phyloP scores from a whole-genome alignment of 352 stramenopile species.

The Pythium dissotocum region DNA sequence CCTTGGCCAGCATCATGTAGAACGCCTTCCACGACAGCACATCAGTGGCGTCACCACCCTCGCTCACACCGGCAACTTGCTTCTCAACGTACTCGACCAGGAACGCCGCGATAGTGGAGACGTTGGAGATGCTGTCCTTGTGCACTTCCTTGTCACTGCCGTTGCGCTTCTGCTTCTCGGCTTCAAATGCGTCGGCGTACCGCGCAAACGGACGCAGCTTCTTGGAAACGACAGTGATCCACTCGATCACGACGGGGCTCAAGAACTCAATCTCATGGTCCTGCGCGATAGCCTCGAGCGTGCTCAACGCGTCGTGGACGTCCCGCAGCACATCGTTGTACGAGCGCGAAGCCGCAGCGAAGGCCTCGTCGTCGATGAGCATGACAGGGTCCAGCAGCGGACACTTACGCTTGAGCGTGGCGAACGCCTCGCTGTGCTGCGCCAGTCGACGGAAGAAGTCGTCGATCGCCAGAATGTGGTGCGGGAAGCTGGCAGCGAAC shows the following conservation, averaged over 20 bases:
- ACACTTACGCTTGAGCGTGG: constrained; percentile 51
- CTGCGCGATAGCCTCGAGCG: constrained; percentile 59
- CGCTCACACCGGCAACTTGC: constrained; percentile 35
- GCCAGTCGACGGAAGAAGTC: constrained; percentile 50
- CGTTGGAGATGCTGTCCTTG: constrained; percentile 72
- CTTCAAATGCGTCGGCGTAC: constrained; percentile 72
- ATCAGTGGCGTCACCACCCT: constrained; percentile 33
- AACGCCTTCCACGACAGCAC: constrained; percentile 58
- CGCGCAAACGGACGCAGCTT: constrained; percentile 75
- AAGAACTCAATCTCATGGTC: constrained; percentile 52
- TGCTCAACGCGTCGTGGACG: constrained; percentile 44
- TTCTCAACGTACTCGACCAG: constrained; percentile 73
- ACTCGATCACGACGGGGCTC: constrained; percentile 43
- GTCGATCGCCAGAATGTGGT: constrained; percentile 53
- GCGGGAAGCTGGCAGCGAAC: constrained; percentile 55
- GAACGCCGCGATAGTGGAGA: constrained; percentile 72
- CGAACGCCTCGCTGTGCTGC: constrained; percentile 34
- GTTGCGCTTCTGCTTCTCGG: constrained; percentile 70
- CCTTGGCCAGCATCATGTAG: constrained; percentile 53
- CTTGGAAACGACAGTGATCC: constrained; percentile 58
- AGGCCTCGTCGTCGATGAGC: constrained; percentile 24
- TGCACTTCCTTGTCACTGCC: constrained; percentile 78
- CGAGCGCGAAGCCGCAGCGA: constrained; percentile 23
- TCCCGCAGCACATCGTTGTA: constrained; percentile 70
- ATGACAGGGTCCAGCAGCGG: constrained; percentile 39